Evolutionary conservation across 78 protist species (phyloP), one percentile per base, ranked within the genome.

Genomic region (Dictyostelium intermedium): DNA sequence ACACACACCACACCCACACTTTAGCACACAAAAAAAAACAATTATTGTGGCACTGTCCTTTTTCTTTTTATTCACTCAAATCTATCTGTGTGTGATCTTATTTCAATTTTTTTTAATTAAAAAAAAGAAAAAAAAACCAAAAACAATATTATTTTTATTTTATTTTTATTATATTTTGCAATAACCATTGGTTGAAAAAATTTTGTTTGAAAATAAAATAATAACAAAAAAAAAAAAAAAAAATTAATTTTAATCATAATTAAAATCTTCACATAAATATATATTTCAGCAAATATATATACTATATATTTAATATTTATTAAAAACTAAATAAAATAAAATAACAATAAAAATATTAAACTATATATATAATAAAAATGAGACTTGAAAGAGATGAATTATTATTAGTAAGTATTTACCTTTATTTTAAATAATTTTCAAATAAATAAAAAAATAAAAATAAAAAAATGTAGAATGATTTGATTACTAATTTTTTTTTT

Each of bases 331-430:
- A 45, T 8, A 45, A 45, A 45, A 56, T 14, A 56, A 56, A 56
- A n/a, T n/a, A n/a, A n/a, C n/a, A n/a, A n/a, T n/a, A 56, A 56
- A 34, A 72, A 39, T 39, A 39, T 2, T 39, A 39, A 39, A 39
- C 43, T 39, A 39, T 5, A 39, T 39, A 39, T 39, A 5, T 39
- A 5, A 34, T 13, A 72, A 72, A 72, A 72, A 72, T 72, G 79
- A 72, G 79, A 72, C 79, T 72, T 34, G 79, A 72, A 72, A 72
- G 79, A 72, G 79, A 72, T 72, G 79, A 72, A 72, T 32, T 16
- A 34, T 34, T 72, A 34, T 72, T 72, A 72, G 79, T 72, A 72
- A 32, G 79, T 72, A 27, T 11, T 66, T 66, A 66, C 74, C 23
- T 27, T 27, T 10, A 8, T 66, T 1, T 2, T 66, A 18, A 27